These are phyloP conservation scores for Barnettozyma siamensis DNA, from an alignment of 805 yeast species.

Conservation along the genomic window DNA sequence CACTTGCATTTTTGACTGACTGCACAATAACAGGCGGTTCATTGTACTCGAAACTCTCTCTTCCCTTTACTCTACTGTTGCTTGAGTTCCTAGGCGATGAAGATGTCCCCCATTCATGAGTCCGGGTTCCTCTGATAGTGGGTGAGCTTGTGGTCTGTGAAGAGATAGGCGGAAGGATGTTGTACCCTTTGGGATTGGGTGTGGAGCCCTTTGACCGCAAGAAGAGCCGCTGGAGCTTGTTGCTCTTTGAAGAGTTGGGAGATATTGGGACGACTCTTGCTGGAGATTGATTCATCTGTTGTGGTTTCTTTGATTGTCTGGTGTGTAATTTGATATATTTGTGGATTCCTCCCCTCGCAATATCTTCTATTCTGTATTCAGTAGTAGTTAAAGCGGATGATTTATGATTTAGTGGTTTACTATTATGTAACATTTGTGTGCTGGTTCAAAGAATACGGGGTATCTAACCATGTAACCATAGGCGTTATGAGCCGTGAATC, in stretches of 20 bases:
- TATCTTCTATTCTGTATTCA: too few species aligned
- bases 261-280: neutral
- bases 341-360: too few species aligned
- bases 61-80: neutral
- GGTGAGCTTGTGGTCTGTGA: conserved; percentile 21
- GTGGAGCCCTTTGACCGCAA: conserved; percentile 19
- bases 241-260: conserved; percentile 8
- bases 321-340: too few species aligned
- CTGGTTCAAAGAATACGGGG: too few species aligned
- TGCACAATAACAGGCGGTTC: neutral
- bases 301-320: too few species aligned
- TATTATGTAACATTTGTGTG: too few species aligned
- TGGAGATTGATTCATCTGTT: neutral
- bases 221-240: conserved; percentile 22
- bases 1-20: neutral
- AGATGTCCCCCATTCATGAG: conserved; percentile 42
- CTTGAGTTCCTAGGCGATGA: conserved; percentile 4
- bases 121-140: conserved; percentile 41
- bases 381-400: too few species aligned
- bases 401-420: too few species aligned
- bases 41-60: conserved; percentile 5
- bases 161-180: conserved; percentile 17
- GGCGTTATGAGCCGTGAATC: too few species aligned
- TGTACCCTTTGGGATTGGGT: conserved; percentile 11
- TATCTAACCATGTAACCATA: too few species aligned